These are phyloP conservation scores for Eucalyptus polyanthemos DNA, from an alignment of 345 rosid genomes.

Conservation along the genomic window DNA sequence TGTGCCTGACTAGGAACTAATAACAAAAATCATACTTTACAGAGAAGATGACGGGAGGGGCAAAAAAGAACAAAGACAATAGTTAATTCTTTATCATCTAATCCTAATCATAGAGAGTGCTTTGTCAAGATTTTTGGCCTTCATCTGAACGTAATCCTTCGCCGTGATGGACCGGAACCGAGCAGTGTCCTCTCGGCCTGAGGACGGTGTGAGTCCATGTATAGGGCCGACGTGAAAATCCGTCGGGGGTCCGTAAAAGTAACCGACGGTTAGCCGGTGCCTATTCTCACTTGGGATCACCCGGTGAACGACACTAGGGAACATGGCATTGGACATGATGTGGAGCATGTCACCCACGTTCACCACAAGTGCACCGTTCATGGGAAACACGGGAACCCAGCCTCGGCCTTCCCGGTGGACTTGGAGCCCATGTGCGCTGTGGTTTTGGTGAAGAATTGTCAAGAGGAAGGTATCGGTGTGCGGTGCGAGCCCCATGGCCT, in stretches of 20 bases:
- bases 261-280: constrained; percentile 59
- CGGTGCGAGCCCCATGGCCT: constrained; percentile 73
- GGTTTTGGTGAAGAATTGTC: constrained; percentile 56
- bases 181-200: constrained; percentile 4
- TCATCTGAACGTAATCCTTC: constrained; percentile 38
- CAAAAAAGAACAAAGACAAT: not conserved
- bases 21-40: not conserved
- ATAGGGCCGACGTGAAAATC: constrained; percentile 36
- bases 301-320: constrained; percentile 50
- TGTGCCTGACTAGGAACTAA: not conserved
- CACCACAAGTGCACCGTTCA: constrained; percentile 50
- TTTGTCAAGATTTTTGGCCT: constrained; percentile 34
- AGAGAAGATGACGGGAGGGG: not conserved
- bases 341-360: constrained; percentile 79
- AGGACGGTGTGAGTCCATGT: not conserved
- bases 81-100: not conserved
- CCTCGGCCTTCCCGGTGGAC: constrained; percentile 39
- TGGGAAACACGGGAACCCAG: constrained; percentile 56
- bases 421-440: constrained; percentile 38
- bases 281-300: constrained; percentile 34
- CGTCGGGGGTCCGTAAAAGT: constrained; percentile 37
- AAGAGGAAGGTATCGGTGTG: constrained; percentile 74
- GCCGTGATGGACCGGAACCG: constrained; percentile 37
- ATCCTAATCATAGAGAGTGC: constrained; percentile 40
- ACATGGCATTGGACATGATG: constrained; percentile 50